Percentiles rank a stretch among this genome's conserved stretches.
Conservation (phyloP, 768 basidiomycete species). For the Lepiota venenata region DNA sequence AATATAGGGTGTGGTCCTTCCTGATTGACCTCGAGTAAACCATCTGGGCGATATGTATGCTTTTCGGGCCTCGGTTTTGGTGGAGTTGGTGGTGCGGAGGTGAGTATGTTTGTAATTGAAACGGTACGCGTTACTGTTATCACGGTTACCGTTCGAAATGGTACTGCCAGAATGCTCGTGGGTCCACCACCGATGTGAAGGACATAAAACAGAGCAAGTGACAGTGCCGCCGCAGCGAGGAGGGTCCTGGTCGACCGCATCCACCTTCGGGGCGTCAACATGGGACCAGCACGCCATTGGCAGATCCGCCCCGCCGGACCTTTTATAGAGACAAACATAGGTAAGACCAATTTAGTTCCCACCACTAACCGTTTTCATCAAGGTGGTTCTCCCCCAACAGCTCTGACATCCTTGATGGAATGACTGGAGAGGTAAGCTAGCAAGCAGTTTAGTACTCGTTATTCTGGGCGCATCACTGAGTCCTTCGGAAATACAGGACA, state of each 20-base stretch:
- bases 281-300: background rate
- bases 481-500: too few relatives aligned
- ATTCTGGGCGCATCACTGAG: too few relatives aligned
- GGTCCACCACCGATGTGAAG: background rate
- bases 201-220: background rate
- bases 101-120: background rate
- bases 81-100: background rate
- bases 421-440: too few relatives aligned
- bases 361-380: background rate
- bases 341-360: background rate
- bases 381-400: background rate
- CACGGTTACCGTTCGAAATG: constrained; percentile 4
- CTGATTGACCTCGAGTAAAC: constrained; percentile 37
- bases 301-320: background rate
- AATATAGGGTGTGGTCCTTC: constrained; percentile 70
- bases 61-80: constrained; percentile 19
- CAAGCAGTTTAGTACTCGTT: too few relatives aligned
- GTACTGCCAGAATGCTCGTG: background rate
- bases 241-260: background rate
- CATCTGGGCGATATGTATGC: constrained; percentile 33
- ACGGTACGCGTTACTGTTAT: constrained; percentile 4
- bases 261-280: background rate
- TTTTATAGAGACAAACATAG: too few relatives aligned
- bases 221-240: background rate
- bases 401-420: too few relatives aligned